phyloP scores from a whole-genome alignment of 1,284 basidiomycete genomes.

The Boletus calvinii region DNA sequence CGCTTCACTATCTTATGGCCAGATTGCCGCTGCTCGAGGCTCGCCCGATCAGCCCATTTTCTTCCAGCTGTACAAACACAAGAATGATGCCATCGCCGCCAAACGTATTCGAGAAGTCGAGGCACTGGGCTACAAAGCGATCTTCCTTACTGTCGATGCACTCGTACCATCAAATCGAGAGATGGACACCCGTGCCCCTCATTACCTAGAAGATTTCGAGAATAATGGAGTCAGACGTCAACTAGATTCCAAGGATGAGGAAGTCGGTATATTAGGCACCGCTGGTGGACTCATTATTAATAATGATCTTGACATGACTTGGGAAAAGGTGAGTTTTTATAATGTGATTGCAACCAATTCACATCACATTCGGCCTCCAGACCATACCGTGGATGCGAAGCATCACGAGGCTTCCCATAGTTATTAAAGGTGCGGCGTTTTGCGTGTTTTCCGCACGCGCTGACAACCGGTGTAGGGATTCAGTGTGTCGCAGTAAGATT shows the following conservation, averaged over 20 bases:
- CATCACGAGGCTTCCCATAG: slow-evolving; percentile 76
- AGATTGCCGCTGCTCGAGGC: slow-evolving; percentile 63
- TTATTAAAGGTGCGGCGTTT: slow-evolving; percentile 68
- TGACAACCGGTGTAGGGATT: slow-evolving; percentile 44
- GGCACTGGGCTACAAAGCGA: slow-evolving; percentile 74
- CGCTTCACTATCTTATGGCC: slow-evolving; percentile 73
- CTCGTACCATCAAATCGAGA: slow-evolving; percentile 86
- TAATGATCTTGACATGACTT: slow-evolving; percentile 72
- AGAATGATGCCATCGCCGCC: slow-evolving; percentile 66
- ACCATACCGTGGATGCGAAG: slow-evolving; percentile 79
- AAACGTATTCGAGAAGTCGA: slow-evolving; percentile 74
- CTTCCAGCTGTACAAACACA: slow-evolving; percentile 88
- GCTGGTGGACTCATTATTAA: slow-evolving; percentile 63
- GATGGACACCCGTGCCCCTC: slow-evolving; percentile 67
- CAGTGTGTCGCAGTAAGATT: slow-evolving; percentile 68
- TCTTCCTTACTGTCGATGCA: slow-evolving; percentile 91
- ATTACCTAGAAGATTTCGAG: slow-evolving; percentile 62
- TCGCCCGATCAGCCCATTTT: slow-evolving; percentile 69
- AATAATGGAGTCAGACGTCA: slow-evolving; percentile 32
- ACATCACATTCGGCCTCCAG: slow-evolving; percentile 31
- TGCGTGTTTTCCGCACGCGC: background rate
- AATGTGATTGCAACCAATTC: slow-evolving; percentile 9
- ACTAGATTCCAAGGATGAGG: slow-evolving; percentile 31
- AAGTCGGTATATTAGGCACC: slow-evolving; percentile 52
- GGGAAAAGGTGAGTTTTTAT: slow-evolving; percentile 50